phyloP scores from a whole-genome alignment of 129 eudicot species.

The Deinandra increscens region DNA sequence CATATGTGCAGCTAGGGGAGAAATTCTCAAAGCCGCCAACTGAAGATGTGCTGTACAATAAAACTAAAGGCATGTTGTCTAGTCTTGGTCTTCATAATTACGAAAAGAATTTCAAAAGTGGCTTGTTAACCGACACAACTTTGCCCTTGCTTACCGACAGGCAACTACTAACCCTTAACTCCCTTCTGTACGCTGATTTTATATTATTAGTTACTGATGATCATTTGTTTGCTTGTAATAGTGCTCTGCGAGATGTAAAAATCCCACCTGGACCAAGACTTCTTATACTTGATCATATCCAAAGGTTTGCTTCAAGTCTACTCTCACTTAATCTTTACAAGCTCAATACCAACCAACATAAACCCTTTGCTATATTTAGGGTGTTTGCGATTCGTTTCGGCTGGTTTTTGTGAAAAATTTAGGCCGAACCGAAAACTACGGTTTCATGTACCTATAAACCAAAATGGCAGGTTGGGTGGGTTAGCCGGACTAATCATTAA shows the following conservation, averaged over 20 bases:
- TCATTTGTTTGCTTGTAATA: conserved; percentile 22
- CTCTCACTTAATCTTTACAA: neutral
- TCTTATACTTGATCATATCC: conserved; percentile 67
- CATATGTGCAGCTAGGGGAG: conserved; percentile 51
- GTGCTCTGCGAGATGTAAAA: conserved; percentile 73
- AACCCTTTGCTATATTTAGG: neutral
- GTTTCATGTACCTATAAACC: too few relatives aligned
- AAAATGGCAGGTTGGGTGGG: too few relatives aligned
- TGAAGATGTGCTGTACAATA: conserved; percentile 51
- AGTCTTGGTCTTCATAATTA: conserved; percentile 64
- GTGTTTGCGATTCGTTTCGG: too few relatives aligned
- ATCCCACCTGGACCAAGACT: conserved; percentile 89
- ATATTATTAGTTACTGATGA: neutral
- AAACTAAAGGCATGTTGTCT: conserved; percentile 53
- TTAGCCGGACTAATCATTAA: too few relatives aligned
- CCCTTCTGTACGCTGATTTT: neutral
- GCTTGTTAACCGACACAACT: conserved; percentile 62
- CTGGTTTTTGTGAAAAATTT: too few relatives aligned
- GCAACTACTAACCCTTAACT: conserved; percentile 30
- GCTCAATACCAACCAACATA: neutral
- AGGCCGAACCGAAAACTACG: too few relatives aligned
- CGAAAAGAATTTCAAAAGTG: conserved; percentile 66
- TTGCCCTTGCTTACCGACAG: conserved; percentile 71
- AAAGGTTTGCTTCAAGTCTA: conserved; percentile 39
- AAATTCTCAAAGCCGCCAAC: conserved; percentile 55